These are phyloP conservation scores for Phlyctochytrium planicorne DNA, from an alignment of 192 early-diverging fungal genomes.

Conservation along the genomic window DNA sequence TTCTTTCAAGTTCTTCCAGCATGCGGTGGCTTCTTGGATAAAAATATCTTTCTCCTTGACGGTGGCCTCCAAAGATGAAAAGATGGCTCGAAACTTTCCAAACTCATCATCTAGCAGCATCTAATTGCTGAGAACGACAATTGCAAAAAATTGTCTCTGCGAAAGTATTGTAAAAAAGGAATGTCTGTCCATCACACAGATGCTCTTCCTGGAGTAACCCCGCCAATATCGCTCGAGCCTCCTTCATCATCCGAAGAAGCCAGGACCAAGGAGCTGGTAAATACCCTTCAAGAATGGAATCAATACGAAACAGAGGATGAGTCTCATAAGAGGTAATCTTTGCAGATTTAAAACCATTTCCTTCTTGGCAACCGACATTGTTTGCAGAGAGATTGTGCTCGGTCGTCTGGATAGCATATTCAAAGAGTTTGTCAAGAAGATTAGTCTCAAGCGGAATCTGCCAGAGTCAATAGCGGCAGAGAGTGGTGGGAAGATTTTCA, in stretches of 20 bases:
- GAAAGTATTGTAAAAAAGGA: background rate
- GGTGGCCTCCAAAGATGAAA: background rate
- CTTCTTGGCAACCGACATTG: constrained; percentile 2
- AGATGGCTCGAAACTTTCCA: background rate
- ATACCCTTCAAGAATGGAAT: constrained; percentile 69
- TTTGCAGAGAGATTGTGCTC: constrained; percentile 75
- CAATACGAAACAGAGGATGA: constrained; percentile 89
- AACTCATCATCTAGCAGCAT: no score
- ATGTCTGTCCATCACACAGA: background rate
- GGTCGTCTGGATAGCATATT: constrained; percentile 84
- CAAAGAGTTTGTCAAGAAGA: constrained; percentile 88
- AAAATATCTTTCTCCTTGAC: constrained; percentile 5
- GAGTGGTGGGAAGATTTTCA: constrained; percentile 94
- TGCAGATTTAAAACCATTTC: background rate
- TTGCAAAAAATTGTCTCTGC: background rate
- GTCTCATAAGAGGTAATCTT: constrained; percentile 69
- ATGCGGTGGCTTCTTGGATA: background rate
- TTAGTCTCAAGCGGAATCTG: constrained; percentile 69
- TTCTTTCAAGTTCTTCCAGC: constrained; percentile 12
- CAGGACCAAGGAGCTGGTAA: constrained; percentile 68
- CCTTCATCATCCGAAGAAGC: constrained; percentile 70
- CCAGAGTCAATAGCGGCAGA: constrained; percentile 82
- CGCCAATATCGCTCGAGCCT: constrained; percentile 62
- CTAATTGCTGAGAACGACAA: no score
- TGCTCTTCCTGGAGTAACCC: constrained; percentile 66